These are phyloP conservation scores for Canna indica DNA, from an alignment of 176 grass and related monocot species.

Conservation along the genomic window DNA sequence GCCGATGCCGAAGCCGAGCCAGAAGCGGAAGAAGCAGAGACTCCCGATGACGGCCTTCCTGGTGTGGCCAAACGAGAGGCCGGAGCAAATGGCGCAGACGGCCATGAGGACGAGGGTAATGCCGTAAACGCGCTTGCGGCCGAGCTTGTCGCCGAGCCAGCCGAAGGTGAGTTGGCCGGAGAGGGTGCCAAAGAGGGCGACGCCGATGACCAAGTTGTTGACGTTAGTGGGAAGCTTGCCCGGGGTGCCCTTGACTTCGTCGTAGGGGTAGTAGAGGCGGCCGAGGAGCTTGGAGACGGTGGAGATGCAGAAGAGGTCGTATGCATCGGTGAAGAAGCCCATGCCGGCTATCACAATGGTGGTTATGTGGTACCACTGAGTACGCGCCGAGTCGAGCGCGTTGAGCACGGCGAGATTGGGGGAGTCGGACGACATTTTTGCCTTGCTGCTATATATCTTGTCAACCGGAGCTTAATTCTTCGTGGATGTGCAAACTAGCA, in stretches of 20 bases:
- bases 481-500: too few relatives aligned
- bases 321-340: slow-evolving; percentile 26
- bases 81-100: slow-evolving; percentile 10
- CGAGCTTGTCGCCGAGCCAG: slow-evolving; percentile 29
- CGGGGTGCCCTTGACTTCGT: background rate
- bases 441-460: background rate
- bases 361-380: slow-evolving; percentile 54
- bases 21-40: slow-evolving; percentile 55
- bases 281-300: slow-evolving; percentile 48
- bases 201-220: slow-evolving; percentile 22
- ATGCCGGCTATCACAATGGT: slow-evolving; percentile 33
- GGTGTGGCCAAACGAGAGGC: slow-evolving; percentile 17
- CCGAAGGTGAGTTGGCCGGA: slow-evolving; percentile 40
- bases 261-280: slow-evolving; percentile 33
- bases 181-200: slow-evolving; percentile 36
- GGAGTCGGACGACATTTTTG: slow-evolving; percentile 19
- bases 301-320: slow-evolving; percentile 22
- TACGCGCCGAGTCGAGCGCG: slow-evolving; percentile 47
- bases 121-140: slow-evolving; percentile 24
- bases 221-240: background rate
- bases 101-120: slow-evolving; percentile 22
- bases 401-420: slow-evolving; percentile 41
- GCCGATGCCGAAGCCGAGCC: slow-evolving; percentile 53
- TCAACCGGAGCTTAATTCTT: too few relatives aligned
- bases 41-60: slow-evolving; percentile 28